Evolutionary conservation across 805 yeast species (phyloP).

Genomic region (Yarrowia sp.): DNA sequence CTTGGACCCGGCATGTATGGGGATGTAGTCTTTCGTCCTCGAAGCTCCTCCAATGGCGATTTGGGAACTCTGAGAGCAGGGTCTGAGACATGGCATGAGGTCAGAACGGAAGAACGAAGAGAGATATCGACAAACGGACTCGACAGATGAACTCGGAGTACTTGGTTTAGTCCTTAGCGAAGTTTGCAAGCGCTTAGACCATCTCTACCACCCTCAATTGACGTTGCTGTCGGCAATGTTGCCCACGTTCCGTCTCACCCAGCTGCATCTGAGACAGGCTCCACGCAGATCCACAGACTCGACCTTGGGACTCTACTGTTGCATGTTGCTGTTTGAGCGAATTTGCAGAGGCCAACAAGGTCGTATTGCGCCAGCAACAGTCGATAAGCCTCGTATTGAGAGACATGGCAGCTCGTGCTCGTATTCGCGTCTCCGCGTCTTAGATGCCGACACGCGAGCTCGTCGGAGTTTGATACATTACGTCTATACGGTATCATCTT

Average conservation of each 20-base stretch:
- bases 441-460: background rate
- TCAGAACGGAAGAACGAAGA: too few species aligned
- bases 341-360: background rate
- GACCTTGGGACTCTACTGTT: too few species aligned
- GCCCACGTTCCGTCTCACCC: background rate
- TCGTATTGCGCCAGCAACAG: background rate
- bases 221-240: background rate
- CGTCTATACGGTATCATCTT: too few species aligned
- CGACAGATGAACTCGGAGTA: too few species aligned
- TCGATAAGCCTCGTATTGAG: background rate
- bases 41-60: too few species aligned
- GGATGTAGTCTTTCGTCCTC: too few species aligned
- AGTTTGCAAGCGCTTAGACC: too few species aligned
- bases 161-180: too few species aligned
- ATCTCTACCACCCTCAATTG: background rate
- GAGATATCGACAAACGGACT: background rate
- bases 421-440: background rate
- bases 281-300: background rate
- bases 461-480: too few species aligned
- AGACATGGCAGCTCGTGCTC: background rate
- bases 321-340: slow-evolving; percentile 1
- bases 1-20: too few species aligned
- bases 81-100: background rate
- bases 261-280: background rate
- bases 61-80: too few species aligned